These are phyloP conservation scores for Polyporus arcularius DNA, from an alignment of 768 basidiomycete species.

Conservation along the genomic window DNA sequence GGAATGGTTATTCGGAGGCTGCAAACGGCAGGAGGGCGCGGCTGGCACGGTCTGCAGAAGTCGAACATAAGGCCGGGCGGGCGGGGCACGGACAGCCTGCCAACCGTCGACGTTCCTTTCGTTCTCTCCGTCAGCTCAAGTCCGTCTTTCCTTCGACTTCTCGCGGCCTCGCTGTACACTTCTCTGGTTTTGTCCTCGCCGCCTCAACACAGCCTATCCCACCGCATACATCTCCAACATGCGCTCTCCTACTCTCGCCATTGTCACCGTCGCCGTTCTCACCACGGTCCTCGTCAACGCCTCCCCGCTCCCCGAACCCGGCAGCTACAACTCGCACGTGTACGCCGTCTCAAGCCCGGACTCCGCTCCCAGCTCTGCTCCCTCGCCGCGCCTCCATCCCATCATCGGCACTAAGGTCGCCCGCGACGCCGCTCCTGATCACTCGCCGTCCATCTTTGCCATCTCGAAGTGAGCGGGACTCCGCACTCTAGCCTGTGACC, in stretches of 20 bases:
- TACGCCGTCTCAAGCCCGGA: constrained; percentile 10
- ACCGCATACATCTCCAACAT: constrained; percentile 16
- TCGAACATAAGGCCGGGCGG: constrained; percentile 8
- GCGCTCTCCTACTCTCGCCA: constrained; percentile 28
- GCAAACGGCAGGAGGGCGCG: constrained; percentile 6
- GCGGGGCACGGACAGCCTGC: too few species aligned
- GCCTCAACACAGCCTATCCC: constrained; percentile 8
- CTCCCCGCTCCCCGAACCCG: constrained; percentile 8
- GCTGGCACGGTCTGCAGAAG: constrained; percentile 8
- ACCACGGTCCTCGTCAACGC: constrained; percentile 22
- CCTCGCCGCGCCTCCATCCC: constrained; percentile 1
- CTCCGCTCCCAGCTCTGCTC: background rate
- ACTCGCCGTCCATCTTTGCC: constrained; percentile 1
- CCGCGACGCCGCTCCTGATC: constrained; percentile 7
- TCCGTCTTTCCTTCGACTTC: background rate
- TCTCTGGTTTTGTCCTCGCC: constrained; percentile 6
- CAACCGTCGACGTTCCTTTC: background rate
- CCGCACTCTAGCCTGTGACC: too few species aligned
- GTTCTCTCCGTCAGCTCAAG: background rate
- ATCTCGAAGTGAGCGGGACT: constrained; percentile 5
- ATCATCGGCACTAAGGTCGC: constrained; percentile 12
- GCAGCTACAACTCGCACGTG: constrained; percentile 19
- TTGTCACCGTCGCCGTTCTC: constrained; percentile 26
- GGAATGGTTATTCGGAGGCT: constrained; percentile 5
- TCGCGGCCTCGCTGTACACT: background rate